Evolutionary conservation across 345 rosid species (phyloP), one percentile per base, ranked within the genome.

Genomic region (Psidium friedrichsthalianum): DNA sequence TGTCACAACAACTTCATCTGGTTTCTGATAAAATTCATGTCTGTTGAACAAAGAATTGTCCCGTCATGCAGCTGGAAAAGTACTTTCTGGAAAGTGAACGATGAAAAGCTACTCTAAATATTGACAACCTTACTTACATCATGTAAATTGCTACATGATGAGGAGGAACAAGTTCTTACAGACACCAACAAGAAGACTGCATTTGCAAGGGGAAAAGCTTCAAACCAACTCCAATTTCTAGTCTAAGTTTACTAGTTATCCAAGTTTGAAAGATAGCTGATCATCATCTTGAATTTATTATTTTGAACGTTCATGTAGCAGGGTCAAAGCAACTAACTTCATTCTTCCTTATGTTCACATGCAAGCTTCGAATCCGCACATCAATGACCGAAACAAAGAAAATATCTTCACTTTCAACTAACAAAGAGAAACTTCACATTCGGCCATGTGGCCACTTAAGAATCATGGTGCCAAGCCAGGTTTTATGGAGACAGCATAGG

Each of bases 21-120:
- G 88, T 88, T 91, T 93, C 89, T 95, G 98, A 87, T 93, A 95
- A 88, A 90, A 93, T 85, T 93, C 96, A 86, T 93, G 97, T 87
- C 98, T 93, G 94, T 87, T 53, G 59, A 87, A 84, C 22, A 42
- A 85, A 53, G 81, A 86, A 61, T 76, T 22, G 40, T 86, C 49
- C 82, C 8, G 42, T 81, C 53, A 83, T 83, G 64, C 21, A 5
- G 57, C 51, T 56, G 6, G 54, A 49, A 69, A 69, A 52, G 57
- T 11, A 55, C 42, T 82, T 14, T 82, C 32, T 82, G 57, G 49
- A 32, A 82, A 27, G 57, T 27, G n/a, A 55, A 10, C 40, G 27
- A 52, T 82, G 84, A 52, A 82, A 82, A 69, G 80, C 80, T 4
- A 69, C 80, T 36, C 80, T 69, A 36, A 18, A 69, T 36, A 69